Evolutionary conservation across 345 rosid species (phyloP), one percentile per base, ranked within the genome.

Genomic region (Cardamine chenopodiifolia): DNA sequence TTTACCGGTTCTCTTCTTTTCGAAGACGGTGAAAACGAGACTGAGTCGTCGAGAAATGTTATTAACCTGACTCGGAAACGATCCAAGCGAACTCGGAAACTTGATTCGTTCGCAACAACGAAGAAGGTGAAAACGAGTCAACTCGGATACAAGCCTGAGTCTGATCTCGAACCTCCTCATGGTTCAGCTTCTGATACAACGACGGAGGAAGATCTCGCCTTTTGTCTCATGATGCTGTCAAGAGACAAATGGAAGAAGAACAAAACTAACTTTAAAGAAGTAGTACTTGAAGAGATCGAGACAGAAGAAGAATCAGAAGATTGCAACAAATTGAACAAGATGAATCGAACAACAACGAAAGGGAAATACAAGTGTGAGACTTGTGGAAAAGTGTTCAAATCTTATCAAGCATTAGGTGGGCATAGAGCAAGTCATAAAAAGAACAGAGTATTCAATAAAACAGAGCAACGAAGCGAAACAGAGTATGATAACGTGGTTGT

Each of bases 351-450:
- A 20, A 31, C 22, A 4, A 31, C 20, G 17, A 71, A 83, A 74
- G 83, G 88, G 8, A 92, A 83, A 65, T 78, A 85, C 84, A 85
- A 76, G 74, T 95, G 99, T 32, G 96, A 92, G 53, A 90, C 97
- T 34, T 95, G 99, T 75, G 88, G 79, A 7, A 89, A 85, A 73
- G 84, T 82, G 57, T 92, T 95, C 52, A 89, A 86, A 77, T 92
- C 99, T 10, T 95, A 92, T 79, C 98, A 92, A 81, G 99, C 97
- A 19, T 72, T 95, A 42, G 97, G 97, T 54, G 95, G 97, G 1
- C 99, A 95, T 68, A 71, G 94, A 65, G 98, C 98, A 61, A 94
- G 97, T 53, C 98, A 94, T 82, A 89, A 87, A 81, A 90, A 88
- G 70, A 82, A 86, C 26, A 85, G 73, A 74, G 70, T 81, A 60